Conservation (phyloP, 1,284 basidiomycete genomes). For the Austroboletus niveus region DNA sequence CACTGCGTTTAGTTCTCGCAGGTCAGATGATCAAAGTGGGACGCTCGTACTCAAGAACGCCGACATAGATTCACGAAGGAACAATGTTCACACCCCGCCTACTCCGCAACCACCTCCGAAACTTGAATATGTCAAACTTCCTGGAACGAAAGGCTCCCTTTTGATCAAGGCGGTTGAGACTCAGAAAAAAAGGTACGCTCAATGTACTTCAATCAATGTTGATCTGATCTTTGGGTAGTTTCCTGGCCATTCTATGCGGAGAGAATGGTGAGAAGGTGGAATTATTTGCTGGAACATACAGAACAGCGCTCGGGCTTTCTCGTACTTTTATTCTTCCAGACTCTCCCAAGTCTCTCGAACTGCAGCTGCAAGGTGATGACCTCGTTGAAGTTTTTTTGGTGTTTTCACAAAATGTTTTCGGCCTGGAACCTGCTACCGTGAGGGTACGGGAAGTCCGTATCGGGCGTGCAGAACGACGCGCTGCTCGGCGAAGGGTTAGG, state of each 20-base stretch:
- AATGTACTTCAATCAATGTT: neutral
- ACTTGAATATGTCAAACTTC: constrained; percentile 85
- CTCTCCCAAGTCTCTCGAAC: constrained; percentile 78
- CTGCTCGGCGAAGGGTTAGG: constrained; percentile 72
- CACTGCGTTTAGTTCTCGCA: constrained; percentile 57
- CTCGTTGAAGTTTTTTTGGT: constrained; percentile 86
- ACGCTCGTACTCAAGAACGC: constrained; percentile 31
- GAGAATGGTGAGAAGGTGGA: constrained; percentile 91
- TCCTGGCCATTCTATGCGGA: constrained; percentile 87
- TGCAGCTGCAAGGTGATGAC: constrained; percentile 88
- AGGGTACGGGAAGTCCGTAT: constrained; percentile 88
- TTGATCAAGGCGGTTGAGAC: constrained; percentile 85
- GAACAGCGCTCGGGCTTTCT: constrained; percentile 74
- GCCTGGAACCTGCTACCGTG: constrained; percentile 84
- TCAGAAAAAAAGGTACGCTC: constrained; percentile 71
- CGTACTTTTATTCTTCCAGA: constrained; percentile 88
- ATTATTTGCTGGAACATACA: constrained; percentile 82
- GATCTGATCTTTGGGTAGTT: constrained; percentile 44
- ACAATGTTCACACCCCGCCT: constrained; percentile 27
- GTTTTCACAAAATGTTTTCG: constrained; percentile 86
- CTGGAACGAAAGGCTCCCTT: constrained; percentile 82
- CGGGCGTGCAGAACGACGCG: constrained; percentile 79
- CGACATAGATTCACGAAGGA: constrained; percentile 37
- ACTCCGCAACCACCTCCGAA: constrained; percentile 70
- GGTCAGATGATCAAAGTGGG: constrained; percentile 53